Conservation (phyloP, 495 filamentous ascomycete genomes). For the Paragyromitra xinjiangensis region DNA sequence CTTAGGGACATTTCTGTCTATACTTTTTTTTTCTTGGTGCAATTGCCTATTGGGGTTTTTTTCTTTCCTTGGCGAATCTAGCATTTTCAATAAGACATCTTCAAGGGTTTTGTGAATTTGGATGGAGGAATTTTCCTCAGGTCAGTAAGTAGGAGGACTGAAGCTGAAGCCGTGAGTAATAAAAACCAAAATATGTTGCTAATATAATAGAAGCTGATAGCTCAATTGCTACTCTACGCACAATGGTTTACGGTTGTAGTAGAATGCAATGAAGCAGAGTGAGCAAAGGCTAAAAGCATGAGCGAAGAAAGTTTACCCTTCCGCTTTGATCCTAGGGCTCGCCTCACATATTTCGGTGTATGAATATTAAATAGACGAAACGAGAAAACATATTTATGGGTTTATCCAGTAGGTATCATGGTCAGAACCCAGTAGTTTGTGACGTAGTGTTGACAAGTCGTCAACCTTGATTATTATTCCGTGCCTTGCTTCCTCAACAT, state of each 20-base stretch:
- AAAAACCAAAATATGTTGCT: conserved; percentile 30
- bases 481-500: neutral
- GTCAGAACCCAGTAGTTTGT: neutral
- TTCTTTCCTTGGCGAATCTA: conserved; percentile 27
- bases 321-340: too few relatives aligned
- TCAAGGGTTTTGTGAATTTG: conserved; percentile 27
- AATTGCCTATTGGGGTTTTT: conserved; percentile 35
- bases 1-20: conserved; percentile 9
- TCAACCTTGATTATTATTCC: neutral
- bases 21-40: conserved; percentile 29
- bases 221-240: neutral
- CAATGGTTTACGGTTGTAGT: too few relatives aligned
- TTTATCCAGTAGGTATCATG: neutral
- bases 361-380: too few relatives aligned
- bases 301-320: too few relatives aligned
- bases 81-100: conserved; percentile 42
- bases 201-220: neutral
- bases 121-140: conserved; percentile 12
- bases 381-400: too few relatives aligned
- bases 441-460: neutral
- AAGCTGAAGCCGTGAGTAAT: conserved; percentile 23
- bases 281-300: too few relatives aligned
- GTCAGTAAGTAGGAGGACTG: conserved; percentile 11
- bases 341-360: too few relatives aligned
- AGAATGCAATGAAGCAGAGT: too few relatives aligned